Percentiles rank a stretch among this genome's conserved stretches.
Conservation (phyloP, 305 asterid species). For the Lippia alba region DNA sequence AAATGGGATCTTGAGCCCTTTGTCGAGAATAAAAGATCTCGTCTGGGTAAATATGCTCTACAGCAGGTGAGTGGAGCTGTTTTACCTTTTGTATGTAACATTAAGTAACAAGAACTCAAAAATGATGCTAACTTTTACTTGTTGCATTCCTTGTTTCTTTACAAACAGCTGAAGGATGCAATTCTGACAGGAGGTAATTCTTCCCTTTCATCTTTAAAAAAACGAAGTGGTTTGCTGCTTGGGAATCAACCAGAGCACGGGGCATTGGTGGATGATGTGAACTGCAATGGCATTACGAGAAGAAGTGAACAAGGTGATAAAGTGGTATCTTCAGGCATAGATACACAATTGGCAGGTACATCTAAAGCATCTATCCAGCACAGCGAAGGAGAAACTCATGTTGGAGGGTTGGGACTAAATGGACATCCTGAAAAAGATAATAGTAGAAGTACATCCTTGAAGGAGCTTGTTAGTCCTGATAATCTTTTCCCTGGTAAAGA, state of each 20-base stretch:
- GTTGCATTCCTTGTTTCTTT: slow-evolving; percentile 31
- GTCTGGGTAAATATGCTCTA: slow-evolving; percentile 47
- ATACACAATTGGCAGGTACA: slow-evolving; percentile 26
- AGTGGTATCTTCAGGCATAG: slow-evolving; percentile 20
- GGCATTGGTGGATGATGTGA: slow-evolving; percentile 33
- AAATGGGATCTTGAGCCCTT: slow-evolving; percentile 80
- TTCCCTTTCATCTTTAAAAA: slow-evolving; percentile 57
- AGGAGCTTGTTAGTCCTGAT: slow-evolving; percentile 34
- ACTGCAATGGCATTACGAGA: slow-evolving; percentile 31
- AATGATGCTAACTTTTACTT: slow-evolving; percentile 9
- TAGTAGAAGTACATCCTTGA: slow-evolving; percentile 35
- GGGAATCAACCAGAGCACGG: slow-evolving; percentile 39
- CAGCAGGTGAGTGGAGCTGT: slow-evolving; percentile 51
- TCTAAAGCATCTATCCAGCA: slow-evolving; percentile 24
- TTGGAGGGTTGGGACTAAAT: slow-evolving; percentile 16
- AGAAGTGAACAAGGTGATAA: slow-evolving; percentile 35
- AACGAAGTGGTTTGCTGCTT: slow-evolving; percentile 59
- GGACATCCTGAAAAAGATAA: slow-evolving; percentile 37
- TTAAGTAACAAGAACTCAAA: slow-evolving; percentile 22
- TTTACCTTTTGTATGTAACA: slow-evolving; percentile 38
- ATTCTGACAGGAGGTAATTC: slow-evolving; percentile 55
- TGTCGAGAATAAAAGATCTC: slow-evolving; percentile 57
- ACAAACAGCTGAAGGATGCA: slow-evolving; percentile 70
- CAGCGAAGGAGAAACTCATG: slow-evolving; percentile 35
- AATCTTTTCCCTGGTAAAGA: slow-evolving; percentile 36